Base-by-base conservation (phyloP, 768 basidiomycete genomes). In the Amanita molliuscula region DNA sequence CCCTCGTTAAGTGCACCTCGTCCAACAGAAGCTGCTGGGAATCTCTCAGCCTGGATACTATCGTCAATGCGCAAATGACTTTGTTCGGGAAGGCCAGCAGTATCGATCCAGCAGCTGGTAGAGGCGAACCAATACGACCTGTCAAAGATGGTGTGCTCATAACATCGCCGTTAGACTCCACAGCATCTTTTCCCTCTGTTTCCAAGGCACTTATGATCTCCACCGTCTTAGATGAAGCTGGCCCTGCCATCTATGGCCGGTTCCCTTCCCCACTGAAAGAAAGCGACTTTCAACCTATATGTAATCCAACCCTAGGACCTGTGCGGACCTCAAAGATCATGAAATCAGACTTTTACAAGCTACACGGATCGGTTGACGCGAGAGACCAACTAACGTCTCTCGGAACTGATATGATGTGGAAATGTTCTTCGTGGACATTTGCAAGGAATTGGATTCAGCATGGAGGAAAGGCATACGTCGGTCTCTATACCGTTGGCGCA, bases 211-310 rank as follows among this genome's bases (percentile, higher is more conserved):
- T 93, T 46, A 65, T 95, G 25, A 63, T 92, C 44, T 80, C 88
- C 5, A 85, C 78, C 13, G 82, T 85, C 11, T 63, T 65, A 37
- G 70, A 91, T 59, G 92, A 95, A 58, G 88, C 82, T 0, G 87
- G 75, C 2, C 64, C 66, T n/a, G 68, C 78, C 25, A 81, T 88
- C 55, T 81, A 78, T 58, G 53, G 60, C 26, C 55, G 51, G 40
- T 74, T 76, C 62, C 50, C 61, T 11, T 52, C 59, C 23, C 61
- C 72, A 11, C 49, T 86, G 16, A 62, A 70, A 31, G 61, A 62
- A 29, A 56, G 62, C 3, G 55, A 58, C 15, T 81, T 79, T 55
- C 51, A 57, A 11, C 52, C 47, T 6, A 56, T 73, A 25, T 73
- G 78, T 43, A 50, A 68, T 1, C 56, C 52, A 1, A 68, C 73